These are phyloP conservation scores for Globisporangium nodosum DNA, from an alignment of 352 stramenopile genomes.

Conservation along the genomic window DNA sequence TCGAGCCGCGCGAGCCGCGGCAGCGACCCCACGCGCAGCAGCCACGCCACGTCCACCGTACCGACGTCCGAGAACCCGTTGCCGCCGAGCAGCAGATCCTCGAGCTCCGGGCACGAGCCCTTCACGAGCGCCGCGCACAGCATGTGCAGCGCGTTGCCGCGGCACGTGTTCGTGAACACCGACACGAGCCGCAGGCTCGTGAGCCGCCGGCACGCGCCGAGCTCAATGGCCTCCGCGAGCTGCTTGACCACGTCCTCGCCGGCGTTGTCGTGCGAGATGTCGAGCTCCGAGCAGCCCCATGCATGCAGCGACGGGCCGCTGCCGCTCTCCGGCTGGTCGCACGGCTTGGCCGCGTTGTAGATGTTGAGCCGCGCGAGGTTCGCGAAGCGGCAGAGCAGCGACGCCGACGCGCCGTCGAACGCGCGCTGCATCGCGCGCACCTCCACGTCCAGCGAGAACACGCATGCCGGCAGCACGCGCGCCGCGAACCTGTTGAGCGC, in stretches of 20 bases:
- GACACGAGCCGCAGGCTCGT: constrained; percentile 63
- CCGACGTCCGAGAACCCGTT: constrained; percentile 65
- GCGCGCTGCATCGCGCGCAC: constrained; percentile 31
- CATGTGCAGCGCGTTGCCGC: constrained; percentile 33
- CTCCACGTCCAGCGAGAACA: constrained; percentile 44
- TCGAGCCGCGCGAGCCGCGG: constrained; percentile 46
- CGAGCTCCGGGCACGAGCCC: constrained; percentile 41
- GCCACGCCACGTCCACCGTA: constrained; percentile 32
- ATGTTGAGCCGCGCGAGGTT: constrained; percentile 41
- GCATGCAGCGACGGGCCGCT: constrained; percentile 39
- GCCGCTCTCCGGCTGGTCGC: constrained; percentile 2
- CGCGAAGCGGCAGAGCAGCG: constrained; percentile 34
- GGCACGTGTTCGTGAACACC: constrained; percentile 64
- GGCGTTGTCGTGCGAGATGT: constrained; percentile 45
- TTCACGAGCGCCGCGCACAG: constrained; percentile 37
- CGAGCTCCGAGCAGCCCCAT: constrained; percentile 55
- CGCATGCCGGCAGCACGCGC: constrained; percentile 45
- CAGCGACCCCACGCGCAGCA: constrained; percentile 29
- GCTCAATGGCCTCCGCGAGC: constrained; percentile 29
- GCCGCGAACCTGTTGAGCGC: constrained; percentile 60
- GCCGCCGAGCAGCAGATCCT: constrained; percentile 55
- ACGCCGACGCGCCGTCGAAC: constrained; percentile 12
- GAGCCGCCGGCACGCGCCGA: constrained; percentile 32
- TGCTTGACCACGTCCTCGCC: constrained; percentile 45
- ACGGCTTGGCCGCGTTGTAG: constrained; percentile 23